Conservation (phyloP, 257 asterid species). For the Salvia splendens region DNA sequence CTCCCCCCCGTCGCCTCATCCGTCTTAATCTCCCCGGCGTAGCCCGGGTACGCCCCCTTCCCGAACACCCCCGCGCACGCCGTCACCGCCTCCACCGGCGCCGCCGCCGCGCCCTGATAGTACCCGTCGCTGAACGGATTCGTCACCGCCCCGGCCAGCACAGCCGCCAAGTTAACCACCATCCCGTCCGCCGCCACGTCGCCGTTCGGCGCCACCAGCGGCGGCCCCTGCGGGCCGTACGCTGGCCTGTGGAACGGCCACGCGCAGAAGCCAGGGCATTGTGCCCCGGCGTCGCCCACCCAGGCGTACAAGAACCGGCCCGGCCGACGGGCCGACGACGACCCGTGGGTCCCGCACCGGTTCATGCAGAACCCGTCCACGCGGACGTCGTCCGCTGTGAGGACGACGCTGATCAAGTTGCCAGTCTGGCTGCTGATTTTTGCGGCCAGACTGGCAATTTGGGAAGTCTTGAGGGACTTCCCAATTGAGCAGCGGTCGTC, state of each 20-base stretch:
- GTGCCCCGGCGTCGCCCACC: constrained; percentile 81
- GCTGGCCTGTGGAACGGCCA: constrained; percentile 92
- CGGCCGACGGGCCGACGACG: constrained; percentile 50
- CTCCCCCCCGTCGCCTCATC: constrained; percentile 72
- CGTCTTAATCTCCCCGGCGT: constrained; percentile 53
- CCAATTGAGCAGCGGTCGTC: constrained; percentile 60
- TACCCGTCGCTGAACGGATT: constrained; percentile 79
- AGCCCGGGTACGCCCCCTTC: constrained; percentile 84
- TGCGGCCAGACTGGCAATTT: constrained; percentile 58
- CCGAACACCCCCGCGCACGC: constrained; percentile 85
- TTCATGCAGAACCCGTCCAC: constrained; percentile 72
- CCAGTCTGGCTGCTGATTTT: constrained; percentile 48
- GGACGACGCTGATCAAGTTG: constrained; percentile 62
- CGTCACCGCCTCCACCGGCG: constrained; percentile 90
- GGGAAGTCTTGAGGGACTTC: constrained; percentile 47
- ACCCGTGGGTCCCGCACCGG: constrained; percentile 84
- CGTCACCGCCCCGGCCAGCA: constrained; percentile 84
- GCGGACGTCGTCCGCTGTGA: constrained; percentile 71
- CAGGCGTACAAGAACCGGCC: constrained; percentile 74
- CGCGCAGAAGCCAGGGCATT: constrained; percentile 88
- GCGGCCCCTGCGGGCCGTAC: constrained; percentile 82
- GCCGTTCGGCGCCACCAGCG: constrained; percentile 71
- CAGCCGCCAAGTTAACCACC: constrained; percentile 74
- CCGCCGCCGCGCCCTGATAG: constrained; percentile 78
- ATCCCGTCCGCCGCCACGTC: constrained; percentile 91